phyloP scores from a whole-genome alignment of 2,329 filamentous ascomycete genomes.

The Coleophoma eucalyptorum region DNA sequence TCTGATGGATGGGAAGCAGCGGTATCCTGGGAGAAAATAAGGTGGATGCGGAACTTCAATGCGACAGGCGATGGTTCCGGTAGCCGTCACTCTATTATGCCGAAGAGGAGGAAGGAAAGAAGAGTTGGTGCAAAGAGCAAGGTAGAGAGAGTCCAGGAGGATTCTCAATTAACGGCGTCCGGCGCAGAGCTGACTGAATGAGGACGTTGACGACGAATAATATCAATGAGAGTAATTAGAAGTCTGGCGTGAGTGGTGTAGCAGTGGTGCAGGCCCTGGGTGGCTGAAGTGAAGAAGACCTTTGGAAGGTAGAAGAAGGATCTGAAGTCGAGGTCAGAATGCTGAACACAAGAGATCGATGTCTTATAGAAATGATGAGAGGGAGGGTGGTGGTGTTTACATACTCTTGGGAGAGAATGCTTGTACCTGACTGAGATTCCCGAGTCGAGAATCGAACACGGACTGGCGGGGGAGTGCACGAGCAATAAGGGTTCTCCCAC shows the following conservation, averaged over 20 bases:
- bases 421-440: slow-evolving; percentile 12
- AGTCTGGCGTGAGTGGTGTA: too few species aligned
- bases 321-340: slow-evolving; percentile 19
- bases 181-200: not conserved
- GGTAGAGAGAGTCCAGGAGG: too few species aligned
- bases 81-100: too few species aligned
- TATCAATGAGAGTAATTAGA: not conserved
- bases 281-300: slow-evolving; percentile 2
- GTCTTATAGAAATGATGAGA: slow-evolving; percentile 4
- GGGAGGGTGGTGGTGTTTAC: slow-evolving; percentile 19
- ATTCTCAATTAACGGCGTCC: not conserved
- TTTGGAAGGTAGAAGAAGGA: slow-evolving; percentile 7
- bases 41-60: too few species aligned
- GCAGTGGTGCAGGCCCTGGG: not conserved
- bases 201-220: not conserved
- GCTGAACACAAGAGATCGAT: slow-evolving; percentile 12
- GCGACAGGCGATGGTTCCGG: too few species aligned
- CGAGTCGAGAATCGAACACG: slow-evolving; percentile 14
- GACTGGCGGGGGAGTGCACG: slow-evolving; percentile 20
- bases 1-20: slow-evolving; percentile 3
- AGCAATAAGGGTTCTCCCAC: slow-evolving; percentile 16
- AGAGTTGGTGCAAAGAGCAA: too few species aligned
- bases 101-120: too few species aligned
- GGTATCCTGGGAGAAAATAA: slow-evolving; percentile 15
- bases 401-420: slow-evolving; percentile 18